Conservation (phyloP, 2,329 filamentous ascomycete species). For the Sporothrix euskadiensis region DNA sequence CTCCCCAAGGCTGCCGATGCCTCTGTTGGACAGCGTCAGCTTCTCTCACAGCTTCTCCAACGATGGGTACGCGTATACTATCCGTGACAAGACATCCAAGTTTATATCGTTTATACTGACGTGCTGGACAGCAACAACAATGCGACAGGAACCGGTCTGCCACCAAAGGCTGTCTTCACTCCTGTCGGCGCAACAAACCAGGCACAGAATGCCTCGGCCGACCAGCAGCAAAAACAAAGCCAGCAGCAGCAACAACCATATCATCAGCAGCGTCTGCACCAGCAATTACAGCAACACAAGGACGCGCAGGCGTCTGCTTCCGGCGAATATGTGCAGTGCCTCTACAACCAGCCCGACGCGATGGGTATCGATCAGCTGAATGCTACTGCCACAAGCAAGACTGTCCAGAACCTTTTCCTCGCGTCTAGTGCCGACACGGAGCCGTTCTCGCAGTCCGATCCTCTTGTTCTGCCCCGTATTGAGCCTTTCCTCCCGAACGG, state of each 20-base stretch:
- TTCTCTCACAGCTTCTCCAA: slow-evolving; percentile 49
- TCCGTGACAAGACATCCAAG: background rate
- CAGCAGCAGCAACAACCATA: slow-evolving; percentile 21
- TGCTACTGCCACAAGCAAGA: slow-evolving; percentile 58
- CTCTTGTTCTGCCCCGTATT: slow-evolving; percentile 81
- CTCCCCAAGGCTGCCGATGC: slow-evolving; percentile 49
- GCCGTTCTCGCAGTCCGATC: slow-evolving; percentile 63
- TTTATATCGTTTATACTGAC: background rate
- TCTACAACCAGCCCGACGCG: slow-evolving; percentile 62
- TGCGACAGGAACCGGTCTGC: background rate
- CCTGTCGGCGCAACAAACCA: background rate
- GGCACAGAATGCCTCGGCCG: background rate
- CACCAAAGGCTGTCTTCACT: slow-evolving; percentile 25
- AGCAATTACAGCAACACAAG: slow-evolving; percentile 17
- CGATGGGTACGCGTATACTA: slow-evolving; percentile 46
- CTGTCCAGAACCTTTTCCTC: slow-evolving; percentile 61
- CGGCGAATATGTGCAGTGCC: slow-evolving; percentile 47
- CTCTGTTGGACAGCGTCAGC: slow-evolving; percentile 51
- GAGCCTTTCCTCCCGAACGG: slow-evolving; percentile 75
- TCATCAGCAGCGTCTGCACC: slow-evolving; percentile 19
- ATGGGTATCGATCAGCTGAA: slow-evolving; percentile 60
- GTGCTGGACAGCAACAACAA: slow-evolving; percentile 3
- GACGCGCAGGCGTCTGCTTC: background rate
- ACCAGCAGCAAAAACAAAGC: slow-evolving; percentile 24
- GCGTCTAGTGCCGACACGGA: slow-evolving; percentile 55